Percentiles rank a stretch among this genome's conserved stretches.
Conservation (phyloP, 768 basidiomycete species). For the Lactarius sanguifluus region DNA sequence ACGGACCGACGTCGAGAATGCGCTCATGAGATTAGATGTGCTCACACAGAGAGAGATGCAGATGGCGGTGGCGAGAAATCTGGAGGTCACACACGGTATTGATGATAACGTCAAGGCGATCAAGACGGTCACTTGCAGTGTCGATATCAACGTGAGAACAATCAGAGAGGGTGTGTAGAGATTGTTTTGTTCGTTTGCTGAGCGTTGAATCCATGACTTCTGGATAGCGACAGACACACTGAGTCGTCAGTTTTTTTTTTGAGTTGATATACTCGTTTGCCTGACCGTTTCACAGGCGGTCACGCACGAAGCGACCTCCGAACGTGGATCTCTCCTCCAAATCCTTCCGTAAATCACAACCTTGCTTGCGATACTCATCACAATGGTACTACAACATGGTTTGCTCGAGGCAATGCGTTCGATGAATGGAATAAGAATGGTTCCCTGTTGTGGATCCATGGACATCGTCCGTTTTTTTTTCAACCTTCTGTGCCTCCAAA, state of each 20-base stretch:
- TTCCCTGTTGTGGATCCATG: conserved; percentile 13
- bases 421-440: conserved; percentile 7
- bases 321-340: conserved; percentile 12
- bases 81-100: neutral
- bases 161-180: neutral
- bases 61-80: neutral
- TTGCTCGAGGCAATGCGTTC: neutral
- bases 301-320: neutral
- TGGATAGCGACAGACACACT: neutral
- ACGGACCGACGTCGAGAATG: neutral
- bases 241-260: neutral
- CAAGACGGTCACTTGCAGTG: neutral
- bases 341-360: conserved; percentile 17
- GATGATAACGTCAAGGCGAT: too few relatives aligned
- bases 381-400: conserved; percentile 8
- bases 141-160: neutral
- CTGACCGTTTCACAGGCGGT: neutral
- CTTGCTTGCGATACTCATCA: neutral
- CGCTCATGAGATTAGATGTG: neutral
- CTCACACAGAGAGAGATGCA: conserved; percentile 8
- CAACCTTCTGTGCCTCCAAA: neutral
- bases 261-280: too few relatives aligned
- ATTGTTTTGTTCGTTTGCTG: neutral
- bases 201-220: neutral
- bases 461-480: conserved; percentile 4